Base-by-base conservation (phyloP, 352 stramenopile species). In the Globisporangium cystogenes region DNA sequence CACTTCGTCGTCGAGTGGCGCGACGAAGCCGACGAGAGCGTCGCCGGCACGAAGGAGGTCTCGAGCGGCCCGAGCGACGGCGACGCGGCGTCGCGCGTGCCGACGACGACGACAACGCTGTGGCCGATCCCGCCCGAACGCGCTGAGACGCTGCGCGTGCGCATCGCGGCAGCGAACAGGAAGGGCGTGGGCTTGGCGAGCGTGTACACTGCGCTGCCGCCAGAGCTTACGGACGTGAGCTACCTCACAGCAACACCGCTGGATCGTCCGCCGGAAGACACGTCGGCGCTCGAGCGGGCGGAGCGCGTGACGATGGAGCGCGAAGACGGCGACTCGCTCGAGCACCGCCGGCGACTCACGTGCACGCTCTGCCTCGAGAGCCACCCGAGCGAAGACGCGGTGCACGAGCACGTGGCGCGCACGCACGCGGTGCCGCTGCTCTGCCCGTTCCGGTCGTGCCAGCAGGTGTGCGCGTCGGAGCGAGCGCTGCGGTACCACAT, bases 1-100 rank as follows among this genome's bases (percentile, higher is more conserved):
- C 69, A 86, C 51, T 93, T 88, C 36, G 42, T 77, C 5, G 51
- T 91, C 4, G 82, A 93, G 43, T 93, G 82, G 82, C 72, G 73
- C 29, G 74, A 84, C 23, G 73, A 84, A 36, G 64, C 50, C 23
- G 68, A 70, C 6, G 55, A 72, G 15, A 59, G 60, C n/a, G 35
- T 66, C 23, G 44, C 60, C 7, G 57, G 57, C 24, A 63, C 31
- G 46, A 63, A 51, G 39, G 46, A 55, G 10, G 21, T 58, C 8
- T 26, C 43, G 10, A 29, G 43, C 15, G 7, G 7, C 5, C n/a
- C 5, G 31, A 6, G 18, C 20, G 20, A 35, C 43, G 37, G n/a
- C 71, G 10, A 82, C 68, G 18, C n/a, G n/a, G n/a, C n/a, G n/a
- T n/a, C n/a, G n/a, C n/a, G n/a, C n/a, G n/a, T n/a, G n/a, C n/a